Evolutionary conservation across 2,329 filamentous ascomycete genomes (phyloP), one percentile per base, ranked within the genome.

Genomic region (Xylaria sp.): DNA sequence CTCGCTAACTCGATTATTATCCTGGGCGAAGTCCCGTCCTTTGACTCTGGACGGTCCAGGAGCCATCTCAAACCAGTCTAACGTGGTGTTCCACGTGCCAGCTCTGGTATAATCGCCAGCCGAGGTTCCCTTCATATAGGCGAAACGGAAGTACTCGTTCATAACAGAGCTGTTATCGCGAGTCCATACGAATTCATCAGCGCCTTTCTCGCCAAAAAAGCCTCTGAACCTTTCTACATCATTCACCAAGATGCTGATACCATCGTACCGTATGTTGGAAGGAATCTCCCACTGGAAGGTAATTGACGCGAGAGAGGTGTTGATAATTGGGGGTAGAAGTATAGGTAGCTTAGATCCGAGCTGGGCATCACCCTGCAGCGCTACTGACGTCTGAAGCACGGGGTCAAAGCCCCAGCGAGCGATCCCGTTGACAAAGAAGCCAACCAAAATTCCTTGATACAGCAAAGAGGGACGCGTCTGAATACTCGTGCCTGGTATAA

Each of bases 341-440:
- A 67, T 78, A 43, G 83, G 92, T 1, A 95, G 81, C 0, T 85
- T 77, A 0, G 87, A 88, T 11, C 87, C 86, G 38, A 84, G 77
- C 61, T 88, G 85, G 0, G 85, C 87, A 67, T 90, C 88, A n/a
- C 87, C 88, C 57, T 88, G 87, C 23, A 99, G 78, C 0, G 88
- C 87, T 0, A 78, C 83, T 0, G 91, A 87, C 0, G 95, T 98
- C 77, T 99, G 89, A 15, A 99, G 84, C 49, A 99, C 87, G 0
- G 90, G 85, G 65, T 92, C 94, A 75, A 96, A 99, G 0, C 94
- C 94, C 95, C 95, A 98, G 45, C 94, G 86, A 3, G 94, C 94
- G 63, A 96, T 88, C 55, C 95, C 94, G 74, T 97, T 97, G 78
- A 97, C 89, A 76, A 97, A 98, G 0, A 98, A 84, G 0, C 95